phyloP scores from a whole-genome alignment of 1,139 yeast genomes.

The Scheffersomyces cryptocercus region DNA sequence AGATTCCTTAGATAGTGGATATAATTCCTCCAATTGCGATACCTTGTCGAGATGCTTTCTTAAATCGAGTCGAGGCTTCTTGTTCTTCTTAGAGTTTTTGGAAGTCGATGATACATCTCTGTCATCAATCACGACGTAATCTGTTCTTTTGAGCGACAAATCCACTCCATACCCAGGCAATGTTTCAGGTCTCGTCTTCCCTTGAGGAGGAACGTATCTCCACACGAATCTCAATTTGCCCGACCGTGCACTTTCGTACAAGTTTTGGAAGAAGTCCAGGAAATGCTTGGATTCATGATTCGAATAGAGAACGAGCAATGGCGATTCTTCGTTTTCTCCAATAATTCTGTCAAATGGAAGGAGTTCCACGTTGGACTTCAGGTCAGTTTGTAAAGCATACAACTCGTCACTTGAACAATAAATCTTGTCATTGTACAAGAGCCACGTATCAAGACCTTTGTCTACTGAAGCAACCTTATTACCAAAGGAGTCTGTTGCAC shows the following conservation, averaged over 20 bases:
- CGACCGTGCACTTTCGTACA: constrained; percentile 58
- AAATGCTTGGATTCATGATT: constrained; percentile 51
- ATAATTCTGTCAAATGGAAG: constrained; percentile 60
- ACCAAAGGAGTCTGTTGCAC: constrained; percentile 41
- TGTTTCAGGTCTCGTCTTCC: constrained; percentile 23
- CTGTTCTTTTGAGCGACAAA: constrained; percentile 61
- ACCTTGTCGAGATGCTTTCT: constrained; percentile 13
- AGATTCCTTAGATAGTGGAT: constrained; percentile 19
- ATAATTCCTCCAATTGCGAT: constrained; percentile 4
- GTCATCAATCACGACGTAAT: constrained; percentile 65
- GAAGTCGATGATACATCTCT: constrained; percentile 28
- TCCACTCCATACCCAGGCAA: constrained; percentile 71
- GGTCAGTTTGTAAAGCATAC: constrained; percentile 61
- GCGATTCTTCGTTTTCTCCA: constrained; percentile 46
- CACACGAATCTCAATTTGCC: constrained; percentile 76
- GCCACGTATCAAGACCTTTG: constrained; percentile 46
- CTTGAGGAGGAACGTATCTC: constrained; percentile 57
- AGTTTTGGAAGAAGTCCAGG: constrained; percentile 54
- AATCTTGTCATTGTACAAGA: constrained; percentile 50
- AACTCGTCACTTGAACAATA: constrained; percentile 70
- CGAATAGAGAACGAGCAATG: constrained; percentile 50
- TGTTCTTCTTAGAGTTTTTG: neutral
- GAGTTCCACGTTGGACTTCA: constrained; percentile 20
- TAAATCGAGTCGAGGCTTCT: constrained; percentile 4
- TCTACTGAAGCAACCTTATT: constrained; percentile 19